Evolutionary conservation across 2,329 filamentous ascomycete genomes (phyloP), one percentile per base, ranked within the genome.

Genomic region (Aurifilum marmelostoma): DNA sequence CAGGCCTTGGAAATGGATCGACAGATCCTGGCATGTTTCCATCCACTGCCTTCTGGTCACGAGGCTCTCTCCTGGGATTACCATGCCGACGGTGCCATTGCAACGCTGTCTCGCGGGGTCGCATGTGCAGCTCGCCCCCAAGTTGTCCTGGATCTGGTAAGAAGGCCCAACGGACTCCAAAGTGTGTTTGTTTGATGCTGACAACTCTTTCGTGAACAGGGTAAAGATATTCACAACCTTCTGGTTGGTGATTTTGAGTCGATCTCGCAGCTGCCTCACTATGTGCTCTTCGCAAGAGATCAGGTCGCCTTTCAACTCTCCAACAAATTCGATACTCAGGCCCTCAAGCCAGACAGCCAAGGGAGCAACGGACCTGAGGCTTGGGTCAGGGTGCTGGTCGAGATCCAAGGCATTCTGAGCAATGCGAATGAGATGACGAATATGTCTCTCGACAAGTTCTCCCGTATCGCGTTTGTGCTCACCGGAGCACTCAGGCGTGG

Each of bases 291-390:
- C 50, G 65, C 29, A 50, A 63, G 14, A 47, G 64, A 69, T 27
- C 37, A 63, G 8, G 56, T 71, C 32, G 64, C 64, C 21, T 69
- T 64, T 14, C 56, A 67, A 24, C 67, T 71, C 21, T 67, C 69
- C 34, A 71, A 71, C 61, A 71, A 71, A 18, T 69, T 67, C 50
- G 58, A 71, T 12, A 34, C 29, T n/a, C 64, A 56, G 29, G 50
- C 34, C 12, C 34, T 52, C 14, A 29, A 16, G 12, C 16, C 61
- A n/a, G 29, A 21, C 6, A n/a, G 18, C 8, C 43, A 32, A 14
- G 56, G 5, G 6, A 37, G 39, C n/a, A 7, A 24, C 3, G 41
- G 18, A 12, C 69, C 67, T 4, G 27, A 18, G n/a, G 50, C 27
- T 9, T 71, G 69, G 69, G 58, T 37, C 8, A 37, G 21, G 14